Percentiles rank a stretch among this genome's conserved stretches.
phyloP scores from a whole-genome alignment of 2,329 filamentous ascomycete species.

The Cladophialophora psammophila region DNA sequence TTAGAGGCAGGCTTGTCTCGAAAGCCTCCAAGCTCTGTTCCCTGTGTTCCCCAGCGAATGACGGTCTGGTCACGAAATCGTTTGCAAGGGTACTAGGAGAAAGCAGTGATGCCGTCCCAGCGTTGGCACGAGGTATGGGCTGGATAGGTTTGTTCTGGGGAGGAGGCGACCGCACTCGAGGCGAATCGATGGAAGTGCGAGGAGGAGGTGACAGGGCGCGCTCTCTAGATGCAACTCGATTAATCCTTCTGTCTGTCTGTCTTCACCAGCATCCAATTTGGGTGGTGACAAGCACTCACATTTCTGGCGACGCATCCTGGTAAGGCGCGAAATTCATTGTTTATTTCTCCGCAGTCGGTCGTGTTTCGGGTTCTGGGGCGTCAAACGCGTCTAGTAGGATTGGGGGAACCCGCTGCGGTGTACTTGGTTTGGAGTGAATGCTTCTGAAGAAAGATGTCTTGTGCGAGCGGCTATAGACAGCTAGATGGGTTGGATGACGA shows the following conservation, averaged over 20 bases:
- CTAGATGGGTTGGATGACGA: neutral
- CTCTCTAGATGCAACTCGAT: conserved; percentile 54
- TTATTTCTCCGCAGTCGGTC: conserved; percentile 14
- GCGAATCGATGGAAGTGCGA: conserved; percentile 59
- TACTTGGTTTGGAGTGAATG: neutral
- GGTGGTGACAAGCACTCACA: conserved; percentile 26
- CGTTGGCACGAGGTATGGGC: conserved; percentile 53
- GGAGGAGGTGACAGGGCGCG: conserved; percentile 75
- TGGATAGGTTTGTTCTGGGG: conserved; percentile 51
- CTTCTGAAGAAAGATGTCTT: neutral
- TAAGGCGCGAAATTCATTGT: conserved; percentile 95
- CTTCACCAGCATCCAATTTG: neutral
- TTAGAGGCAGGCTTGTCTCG: conserved; percentile 84
- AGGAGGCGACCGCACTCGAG: conserved; percentile 61
- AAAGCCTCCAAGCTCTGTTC: conserved; percentile 77
- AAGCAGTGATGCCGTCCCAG: conserved; percentile 50
- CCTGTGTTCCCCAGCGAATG: conserved; percentile 52
- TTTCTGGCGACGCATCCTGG: conserved; percentile 89
- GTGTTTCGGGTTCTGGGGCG: neutral
- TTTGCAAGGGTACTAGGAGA: conserved; percentile 50
- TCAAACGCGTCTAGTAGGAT: neutral
- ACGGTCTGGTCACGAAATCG: conserved; percentile 37
- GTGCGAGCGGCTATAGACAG: neutral
- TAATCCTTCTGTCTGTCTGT: neutral
- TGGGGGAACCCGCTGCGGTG: neutral